Evolutionary conservation across 2,329 filamentous ascomycete genomes (phyloP).

Genomic region (Sodiomyces alkalinus): DNA sequence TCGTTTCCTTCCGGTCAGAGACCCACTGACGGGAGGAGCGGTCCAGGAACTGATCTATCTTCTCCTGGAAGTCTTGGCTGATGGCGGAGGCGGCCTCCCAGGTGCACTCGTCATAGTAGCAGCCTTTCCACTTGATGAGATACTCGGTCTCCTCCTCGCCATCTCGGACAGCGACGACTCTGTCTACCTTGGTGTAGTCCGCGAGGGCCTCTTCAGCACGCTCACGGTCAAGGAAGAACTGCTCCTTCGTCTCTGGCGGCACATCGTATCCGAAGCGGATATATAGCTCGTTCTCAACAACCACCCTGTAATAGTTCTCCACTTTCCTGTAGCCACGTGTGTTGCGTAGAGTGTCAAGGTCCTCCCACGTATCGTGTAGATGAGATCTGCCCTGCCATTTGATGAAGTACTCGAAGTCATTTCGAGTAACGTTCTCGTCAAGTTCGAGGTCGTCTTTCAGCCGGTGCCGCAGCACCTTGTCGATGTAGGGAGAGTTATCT

Average conservation of each 20-base stretch:
- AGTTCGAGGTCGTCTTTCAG: conserved; percentile 52
- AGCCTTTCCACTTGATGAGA: conserved; percentile 90
- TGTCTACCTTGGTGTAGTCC: conserved; percentile 84
- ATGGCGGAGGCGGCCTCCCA: conserved; percentile 75
- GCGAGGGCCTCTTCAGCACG: conserved; percentile 75
- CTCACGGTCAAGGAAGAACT: conserved; percentile 91
- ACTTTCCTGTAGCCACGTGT: conserved; percentile 76
- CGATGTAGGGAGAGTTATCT: conserved; percentile 73
- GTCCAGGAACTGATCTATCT: conserved; percentile 85
- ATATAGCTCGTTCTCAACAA: conserved; percentile 65
- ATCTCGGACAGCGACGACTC: conserved; percentile 72
- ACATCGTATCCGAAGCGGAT: conserved; percentile 63
- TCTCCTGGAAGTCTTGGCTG: conserved; percentile 63
- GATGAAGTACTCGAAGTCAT: conserved; percentile 83
- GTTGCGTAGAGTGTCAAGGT: conserved; percentile 55
- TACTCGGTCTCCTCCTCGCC: conserved; percentile 77
- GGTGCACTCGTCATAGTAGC: conserved; percentile 87
- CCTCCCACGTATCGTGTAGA: conserved; percentile 92
- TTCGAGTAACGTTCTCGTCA: conserved; percentile 39
- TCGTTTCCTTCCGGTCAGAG: conserved; percentile 67
- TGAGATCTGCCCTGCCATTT: conserved; percentile 97
- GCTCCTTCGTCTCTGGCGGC: conserved; percentile 74
- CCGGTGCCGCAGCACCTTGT: conserved; percentile 79
- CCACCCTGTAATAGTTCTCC: conserved; percentile 87
- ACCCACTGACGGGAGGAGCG: conserved; percentile 66